Evolutionary conservation across 768 basidiomycete species (phyloP), one percentile per base, ranked within the genome.

Genomic region (Trametes elegans): DNA sequence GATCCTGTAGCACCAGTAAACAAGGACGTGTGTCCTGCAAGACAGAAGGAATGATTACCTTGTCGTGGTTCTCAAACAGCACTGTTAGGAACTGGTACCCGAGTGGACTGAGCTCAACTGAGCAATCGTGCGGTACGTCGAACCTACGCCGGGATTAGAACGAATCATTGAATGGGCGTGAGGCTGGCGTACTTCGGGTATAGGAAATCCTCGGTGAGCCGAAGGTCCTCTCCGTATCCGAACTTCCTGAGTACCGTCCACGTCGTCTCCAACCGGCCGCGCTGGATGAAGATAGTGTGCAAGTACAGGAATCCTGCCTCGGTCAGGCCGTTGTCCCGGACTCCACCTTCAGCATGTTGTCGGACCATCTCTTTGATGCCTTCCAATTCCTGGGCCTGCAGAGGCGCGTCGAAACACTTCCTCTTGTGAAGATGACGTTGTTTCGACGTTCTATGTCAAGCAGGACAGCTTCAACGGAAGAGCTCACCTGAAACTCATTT

Each of bases 31-130:
- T 32, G 21, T 19, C 9, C 13, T 41, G 18, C 21, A 21, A 27
- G 55, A 28, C 16, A 61, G 16, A 64, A 35, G 19, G 1, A 19
- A 2, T n/a, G 53, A 65, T n/a, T 55, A 86, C 93, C 75, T 96
- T 93, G 75, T 99, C 96, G 68, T 91, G 96, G 5, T 85, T 86
- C 71, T 97, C 90, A 66, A 98, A 99, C 32, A 96, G 84, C 57
- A 97, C 95, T 0, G 96, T 98, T 65, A 98, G 88, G 75, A 98
- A 99, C 63, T 96, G 89, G 70, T 98, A 95, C 3, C 96, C 96
- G 19, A 87, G 74, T n/a, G 88, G 93, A 63, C 88, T 91, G 38
- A 98, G 77, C 75, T 99, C 96, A 5, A 97, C 95, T 0, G 94
- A 94, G 70, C 93, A 97, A 67, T 98, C 96, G 49, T 82, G 73